A percentile compares a stretch with the other conserved stretches of the same genome.
phyloP scores from a whole-genome alignment of 2,329 filamentous ascomycete species.

The Hymenoscyphus linearis region DNA sequence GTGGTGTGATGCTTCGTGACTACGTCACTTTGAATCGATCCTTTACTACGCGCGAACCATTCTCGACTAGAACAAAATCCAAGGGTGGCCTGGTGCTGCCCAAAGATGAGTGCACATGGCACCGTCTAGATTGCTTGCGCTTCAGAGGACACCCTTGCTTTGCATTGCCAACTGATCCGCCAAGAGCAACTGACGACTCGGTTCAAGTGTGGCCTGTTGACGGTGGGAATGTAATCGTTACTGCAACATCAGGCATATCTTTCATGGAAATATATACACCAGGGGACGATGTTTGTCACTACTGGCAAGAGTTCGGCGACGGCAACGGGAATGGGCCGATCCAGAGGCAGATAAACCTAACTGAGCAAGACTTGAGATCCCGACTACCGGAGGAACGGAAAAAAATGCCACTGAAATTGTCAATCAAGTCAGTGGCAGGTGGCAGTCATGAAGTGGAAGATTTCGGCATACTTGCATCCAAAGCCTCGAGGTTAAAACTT shows the following conservation, averaged over 20 bases:
- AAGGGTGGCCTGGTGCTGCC: constrained; percentile 71
- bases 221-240: constrained; percentile 67
- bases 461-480: constrained; percentile 62
- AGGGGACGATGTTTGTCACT: constrained; percentile 72
- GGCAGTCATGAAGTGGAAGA: constrained; percentile 74
- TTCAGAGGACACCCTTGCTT: constrained; percentile 92
- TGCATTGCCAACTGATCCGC: constrained; percentile 69
- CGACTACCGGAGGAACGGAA: constrained; percentile 67
- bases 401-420: constrained; percentile 64
- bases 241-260: constrained; percentile 74
- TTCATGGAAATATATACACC: constrained; percentile 79
- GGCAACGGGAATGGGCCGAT: constrained; percentile 52
- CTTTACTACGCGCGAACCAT: constrained; percentile 77
- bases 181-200: constrained; percentile 61
- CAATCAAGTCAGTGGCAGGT: constrained; percentile 71
- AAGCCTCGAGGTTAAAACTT: constrained; percentile 68
- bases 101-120: constrained; percentile 86
- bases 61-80: constrained; percentile 78
- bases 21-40: constrained; percentile 80
- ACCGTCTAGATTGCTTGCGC: constrained; percentile 79
- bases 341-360: constrained; percentile 68
- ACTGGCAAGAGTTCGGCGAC: constrained; percentile 75
- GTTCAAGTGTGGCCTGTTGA: constrained; percentile 85
- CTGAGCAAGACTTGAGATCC: constrained; percentile 67
- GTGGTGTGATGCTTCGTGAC: constrained; percentile 86